A percentile compares a stretch with the other conserved stretches of the same genome.
phyloP scores from a whole-genome alignment of 2,329 filamentous ascomycete genomes.

The Cordyceps cicadae region DNA sequence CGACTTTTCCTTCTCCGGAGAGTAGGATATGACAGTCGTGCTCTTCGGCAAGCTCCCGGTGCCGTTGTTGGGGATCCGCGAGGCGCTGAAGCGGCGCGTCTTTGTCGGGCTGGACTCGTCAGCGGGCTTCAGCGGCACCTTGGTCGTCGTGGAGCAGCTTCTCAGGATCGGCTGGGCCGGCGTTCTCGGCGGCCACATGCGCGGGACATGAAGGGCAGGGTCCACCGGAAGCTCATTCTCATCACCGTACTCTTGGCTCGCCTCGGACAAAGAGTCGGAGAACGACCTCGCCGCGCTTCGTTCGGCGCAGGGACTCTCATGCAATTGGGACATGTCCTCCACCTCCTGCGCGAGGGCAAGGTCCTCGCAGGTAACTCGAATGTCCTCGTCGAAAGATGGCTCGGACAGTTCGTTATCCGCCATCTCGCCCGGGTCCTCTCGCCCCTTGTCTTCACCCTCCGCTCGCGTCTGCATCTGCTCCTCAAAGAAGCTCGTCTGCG shows the following conservation, averaged over 20 bases:
- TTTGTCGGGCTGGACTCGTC: conserved; percentile 46
- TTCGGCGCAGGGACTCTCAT: neutral
- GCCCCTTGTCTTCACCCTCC: conserved; percentile 13
- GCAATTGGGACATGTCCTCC: conserved; percentile 45
- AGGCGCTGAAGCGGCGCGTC: conserved; percentile 43
- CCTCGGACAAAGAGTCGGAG: conserved; percentile 48
- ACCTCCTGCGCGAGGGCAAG: conserved; percentile 47
- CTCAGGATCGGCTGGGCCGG: conserved; percentile 45
- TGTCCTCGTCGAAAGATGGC: conserved; percentile 42
- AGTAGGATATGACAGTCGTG: conserved; percentile 47
- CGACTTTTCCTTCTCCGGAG: conserved; percentile 30
- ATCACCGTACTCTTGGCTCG: conserved; percentile 58
- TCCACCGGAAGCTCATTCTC: conserved; percentile 55
- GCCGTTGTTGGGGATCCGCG: conserved; percentile 37
- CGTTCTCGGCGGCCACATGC: conserved; percentile 38
- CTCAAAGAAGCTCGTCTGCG: conserved; percentile 49
- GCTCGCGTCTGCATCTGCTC: conserved; percentile 45
- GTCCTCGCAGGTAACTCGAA: conserved; percentile 47
- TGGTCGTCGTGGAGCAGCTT: conserved; percentile 55
- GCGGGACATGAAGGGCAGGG: conserved; percentile 29
- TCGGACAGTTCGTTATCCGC: conserved; percentile 23
- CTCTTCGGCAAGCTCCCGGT: conserved; percentile 34
- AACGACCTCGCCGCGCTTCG: conserved; percentile 18
- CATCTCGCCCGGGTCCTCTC: conserved; percentile 18
- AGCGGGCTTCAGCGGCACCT: conserved; percentile 65